Percentiles rank a stretch among this genome's conserved stretches.
These are phyloP conservation scores for Aciculosporium take DNA, from an alignment of 2,329 filamentous ascomycete species.

Conservation along the genomic window DNA sequence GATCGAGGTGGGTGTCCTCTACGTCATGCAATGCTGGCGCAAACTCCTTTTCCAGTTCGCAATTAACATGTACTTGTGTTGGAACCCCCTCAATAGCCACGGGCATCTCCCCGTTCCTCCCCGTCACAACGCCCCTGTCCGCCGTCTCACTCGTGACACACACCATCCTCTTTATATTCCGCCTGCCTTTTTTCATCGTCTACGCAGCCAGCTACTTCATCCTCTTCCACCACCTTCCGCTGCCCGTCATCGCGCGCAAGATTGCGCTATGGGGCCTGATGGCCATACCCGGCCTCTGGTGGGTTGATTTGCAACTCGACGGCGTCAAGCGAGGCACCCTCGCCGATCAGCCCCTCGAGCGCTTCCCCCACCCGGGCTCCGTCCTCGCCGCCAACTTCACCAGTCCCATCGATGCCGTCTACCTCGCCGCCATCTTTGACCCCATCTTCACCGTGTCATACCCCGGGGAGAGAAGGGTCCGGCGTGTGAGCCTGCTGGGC, in stretches of 20 bases:
- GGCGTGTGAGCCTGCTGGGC: conserved; percentile 59
- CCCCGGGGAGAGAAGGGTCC: conserved; percentile 57
- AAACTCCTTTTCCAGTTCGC: not conserved
- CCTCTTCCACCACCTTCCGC: conserved; percentile 67
- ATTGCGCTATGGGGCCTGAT: conserved; percentile 77
- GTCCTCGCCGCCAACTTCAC: conserved; percentile 87
- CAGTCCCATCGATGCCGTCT: conserved; percentile 82
- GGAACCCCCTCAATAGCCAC: conserved; percentile 56
- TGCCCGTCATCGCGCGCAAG: conserved; percentile 54
- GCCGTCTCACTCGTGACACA: conserved; percentile 50
- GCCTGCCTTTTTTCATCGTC: conserved; percentile 62
- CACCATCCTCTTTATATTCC: conserved; percentile 61
- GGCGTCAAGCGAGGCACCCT: conserved; percentile 86
- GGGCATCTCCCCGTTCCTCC: conserved; percentile 91
- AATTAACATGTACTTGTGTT: not conserved
- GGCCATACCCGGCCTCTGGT: conserved; percentile 86
- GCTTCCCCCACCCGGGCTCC: conserved; percentile 64
- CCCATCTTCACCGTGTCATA: conserved; percentile 85
- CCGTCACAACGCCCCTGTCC: conserved; percentile 53
- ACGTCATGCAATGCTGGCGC: not conserved
- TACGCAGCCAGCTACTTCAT: conserved; percentile 60
- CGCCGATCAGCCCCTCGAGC: conserved; percentile 54
- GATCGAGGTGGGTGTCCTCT: conserved; percentile 53
- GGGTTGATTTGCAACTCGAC: conserved; percentile 96
- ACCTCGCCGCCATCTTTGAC: conserved; percentile 90